Evolutionary conservation across 176 grass and related monocot species (phyloP), one percentile per base, ranked within the genome.

Genomic region (Aegilops tauschii): DNA sequence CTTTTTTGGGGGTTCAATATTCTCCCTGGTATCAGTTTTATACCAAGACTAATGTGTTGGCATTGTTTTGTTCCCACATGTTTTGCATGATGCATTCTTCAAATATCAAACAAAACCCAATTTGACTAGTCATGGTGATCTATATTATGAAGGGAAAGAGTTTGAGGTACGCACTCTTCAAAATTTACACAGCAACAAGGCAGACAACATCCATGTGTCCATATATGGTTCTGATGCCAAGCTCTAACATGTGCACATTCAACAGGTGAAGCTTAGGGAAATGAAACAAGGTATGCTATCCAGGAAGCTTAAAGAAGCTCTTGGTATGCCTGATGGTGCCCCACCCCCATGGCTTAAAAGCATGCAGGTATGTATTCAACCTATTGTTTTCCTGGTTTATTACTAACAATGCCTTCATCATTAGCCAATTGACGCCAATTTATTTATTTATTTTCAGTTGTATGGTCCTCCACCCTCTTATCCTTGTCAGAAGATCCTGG

Each of bases 41-140:
- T 36, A 36, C 35, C 35, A 36, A 36, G 35, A 36, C 35, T 36
- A 36, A 36, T 36, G 5, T 36, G 35, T 36, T 36, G 35, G 35
- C 35, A 36, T 36, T 36, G 35, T 36, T 36, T 36, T 70, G 12
- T 31, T 90, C 17, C 52, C 52, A 39, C 88, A 96, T 92, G 88
- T 93, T 85, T 80, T 95, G 79, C 93, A 95, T 32, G 93, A 94
- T 16, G 93, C 93, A 8, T 98, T 98, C 87, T 98, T 98, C 93
- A 98, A 98, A 80, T 98, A 98, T 89, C 96, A 98, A 89, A 98
- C 96, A 45, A 98, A 98, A 77, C 93, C 93, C 39, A 98, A 91
- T 80, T 61, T 98, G 86, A 96, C 87, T 84, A 76, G 88, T 52
- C 90, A 91, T 83, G 96, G 96, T 58, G 96, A 98, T 56, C 71